A percentile compares a stretch with the other conserved stretches of the same genome.
phyloP scores from a whole-genome alignment of 2,329 filamentous ascomycete genomes.

The Colletotrichum sp. region DNA sequence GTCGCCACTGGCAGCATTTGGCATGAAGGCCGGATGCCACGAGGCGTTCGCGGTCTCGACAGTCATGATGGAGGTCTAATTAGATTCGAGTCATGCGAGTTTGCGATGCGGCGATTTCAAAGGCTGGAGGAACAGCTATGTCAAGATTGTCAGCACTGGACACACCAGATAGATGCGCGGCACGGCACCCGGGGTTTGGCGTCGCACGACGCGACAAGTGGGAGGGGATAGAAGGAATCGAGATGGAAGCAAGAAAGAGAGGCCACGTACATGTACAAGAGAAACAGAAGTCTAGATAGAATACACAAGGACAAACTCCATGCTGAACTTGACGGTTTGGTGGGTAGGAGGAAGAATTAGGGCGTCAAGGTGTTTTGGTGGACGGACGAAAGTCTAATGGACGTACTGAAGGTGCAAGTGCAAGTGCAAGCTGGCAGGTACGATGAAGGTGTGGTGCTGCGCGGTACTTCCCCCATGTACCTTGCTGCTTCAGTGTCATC shows the following conservation, averaged over 20 bases:
- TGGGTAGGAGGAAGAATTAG: slow-evolving; percentile 6
- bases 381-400: slow-evolving; percentile 11
- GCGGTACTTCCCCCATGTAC: slow-evolving; percentile 3
- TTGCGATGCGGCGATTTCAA: slow-evolving; percentile 8
- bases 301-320: slow-evolving; percentile 14
- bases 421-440: slow-evolving; percentile 23
- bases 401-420: background rate
- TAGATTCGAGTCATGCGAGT: slow-evolving; percentile 16
- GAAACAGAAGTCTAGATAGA: slow-evolving; percentile 17
- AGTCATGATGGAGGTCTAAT: slow-evolving; percentile 37
- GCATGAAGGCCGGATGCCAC: slow-evolving; percentile 48
- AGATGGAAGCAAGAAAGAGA: background rate
- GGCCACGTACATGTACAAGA: slow-evolving; percentile 19
- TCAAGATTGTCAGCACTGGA: slow-evolving; percentile 30
- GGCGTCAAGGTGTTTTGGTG: slow-evolving; percentile 1
- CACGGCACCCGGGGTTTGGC: background rate
- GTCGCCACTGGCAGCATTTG: slow-evolving; percentile 30
- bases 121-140: slow-evolving; percentile 26
- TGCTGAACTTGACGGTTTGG: slow-evolving; percentile 5
- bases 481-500: background rate
- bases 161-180: background rate
- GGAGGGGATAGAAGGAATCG: background rate
- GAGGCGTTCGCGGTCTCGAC: slow-evolving; percentile 38
- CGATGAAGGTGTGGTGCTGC: background rate
- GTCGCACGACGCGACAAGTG: slow-evolving; percentile 12